phyloP scores from a whole-genome alignment of 2,329 filamentous ascomycete species.

The Hawksworthiomyces lignivorus region DNA sequence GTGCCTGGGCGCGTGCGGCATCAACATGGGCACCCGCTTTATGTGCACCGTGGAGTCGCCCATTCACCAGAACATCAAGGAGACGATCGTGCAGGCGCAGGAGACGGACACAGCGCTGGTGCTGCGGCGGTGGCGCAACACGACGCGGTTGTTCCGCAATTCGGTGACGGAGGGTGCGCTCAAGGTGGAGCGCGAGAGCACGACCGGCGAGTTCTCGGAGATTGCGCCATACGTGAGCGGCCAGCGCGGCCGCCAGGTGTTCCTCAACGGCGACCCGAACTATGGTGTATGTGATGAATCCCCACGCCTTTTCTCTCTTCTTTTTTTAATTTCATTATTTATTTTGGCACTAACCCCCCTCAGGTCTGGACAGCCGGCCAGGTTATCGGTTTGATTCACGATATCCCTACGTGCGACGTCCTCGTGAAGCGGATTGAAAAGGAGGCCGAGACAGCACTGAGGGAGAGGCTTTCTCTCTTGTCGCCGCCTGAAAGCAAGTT shows the following conservation, averaged over 20 bases:
- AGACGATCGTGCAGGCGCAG: conserved; percentile 77
- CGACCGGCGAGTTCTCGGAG: conserved; percentile 80
- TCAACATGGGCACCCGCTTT: conserved; percentile 98
- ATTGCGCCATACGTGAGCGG: conserved; percentile 83
- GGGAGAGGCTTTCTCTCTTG: conserved; percentile 49
- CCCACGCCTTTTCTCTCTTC: conserved; percentile 2
- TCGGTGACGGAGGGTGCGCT: conserved; percentile 75
- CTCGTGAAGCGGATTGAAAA: conserved; percentile 67
- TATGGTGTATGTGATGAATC: conserved; percentile 60
- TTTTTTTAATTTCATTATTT: conserved; percentile 4
- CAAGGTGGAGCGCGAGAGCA: conserved; percentile 75
- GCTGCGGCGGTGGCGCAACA: conserved; percentile 88
- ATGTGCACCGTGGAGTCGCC: conserved; percentile 94
- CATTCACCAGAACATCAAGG: conserved; percentile 88
- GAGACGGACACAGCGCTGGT: conserved; percentile 90
- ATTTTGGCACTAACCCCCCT: conserved; percentile 10
- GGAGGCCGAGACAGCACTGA: conserved; percentile 62
- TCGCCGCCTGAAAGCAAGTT: conserved; percentile 48
- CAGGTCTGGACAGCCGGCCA: conserved; percentile 96
- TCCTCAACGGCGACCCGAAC: conserved; percentile 83
- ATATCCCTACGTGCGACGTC: conserved; percentile 67
- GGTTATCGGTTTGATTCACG: conserved; percentile 82
- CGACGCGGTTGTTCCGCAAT: conserved; percentile 79
- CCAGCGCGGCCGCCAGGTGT: conserved; percentile 84
- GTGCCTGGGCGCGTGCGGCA: conserved; percentile 79